phyloP scores from a whole-genome alignment of 352 stramenopile species.

The Phytophthora boehmeriae region DNA sequence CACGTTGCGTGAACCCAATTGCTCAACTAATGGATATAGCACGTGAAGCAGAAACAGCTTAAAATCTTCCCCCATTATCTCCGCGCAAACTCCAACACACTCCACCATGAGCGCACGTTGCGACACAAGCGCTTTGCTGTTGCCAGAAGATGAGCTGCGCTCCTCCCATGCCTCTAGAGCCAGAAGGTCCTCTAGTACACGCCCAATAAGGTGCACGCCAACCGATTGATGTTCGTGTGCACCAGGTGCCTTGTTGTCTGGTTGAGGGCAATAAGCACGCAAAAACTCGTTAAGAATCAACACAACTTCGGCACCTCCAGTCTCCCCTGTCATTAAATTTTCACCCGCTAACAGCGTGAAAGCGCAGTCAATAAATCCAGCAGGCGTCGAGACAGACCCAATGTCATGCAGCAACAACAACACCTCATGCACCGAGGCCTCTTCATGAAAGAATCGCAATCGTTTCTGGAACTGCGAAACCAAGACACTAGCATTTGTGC shows the following conservation, averaged over 20 bases:
- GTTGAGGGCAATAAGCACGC: constrained; percentile 29
- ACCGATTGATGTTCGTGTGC: constrained; percentile 16
- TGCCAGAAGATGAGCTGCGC: constrained; percentile 5
- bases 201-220: constrained; percentile 70
- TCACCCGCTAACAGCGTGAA: constrained; percentile 47
- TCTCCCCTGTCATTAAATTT: constrained; percentile 5
- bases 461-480: constrained; percentile 85
- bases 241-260: not conserved
- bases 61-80: constrained; percentile 65
- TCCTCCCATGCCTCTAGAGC: constrained; percentile 51
- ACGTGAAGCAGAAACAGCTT: constrained; percentile 68
- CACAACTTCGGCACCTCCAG: constrained; percentile 43
- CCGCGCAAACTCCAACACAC: constrained; percentile 71
- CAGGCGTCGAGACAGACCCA: constrained; percentile 52
- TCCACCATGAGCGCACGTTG: constrained; percentile 76
- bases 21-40: constrained; percentile 86
- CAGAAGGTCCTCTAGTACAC: constrained; percentile 79
- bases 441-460: constrained; percentile 72
- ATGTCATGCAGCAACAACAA: constrained; percentile 56
- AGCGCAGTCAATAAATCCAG: constrained; percentile 69
- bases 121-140: constrained; percentile 30
- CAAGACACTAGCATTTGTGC: constrained; percentile 21
- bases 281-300: constrained; percentile 76
- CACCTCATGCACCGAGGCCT: constrained; percentile 56
- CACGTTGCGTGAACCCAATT: constrained; percentile 62